Evolutionary conservation across 2,329 filamentous ascomycete genomes (phyloP).

Genomic region (Colletotrichum higginsianum): DNA sequence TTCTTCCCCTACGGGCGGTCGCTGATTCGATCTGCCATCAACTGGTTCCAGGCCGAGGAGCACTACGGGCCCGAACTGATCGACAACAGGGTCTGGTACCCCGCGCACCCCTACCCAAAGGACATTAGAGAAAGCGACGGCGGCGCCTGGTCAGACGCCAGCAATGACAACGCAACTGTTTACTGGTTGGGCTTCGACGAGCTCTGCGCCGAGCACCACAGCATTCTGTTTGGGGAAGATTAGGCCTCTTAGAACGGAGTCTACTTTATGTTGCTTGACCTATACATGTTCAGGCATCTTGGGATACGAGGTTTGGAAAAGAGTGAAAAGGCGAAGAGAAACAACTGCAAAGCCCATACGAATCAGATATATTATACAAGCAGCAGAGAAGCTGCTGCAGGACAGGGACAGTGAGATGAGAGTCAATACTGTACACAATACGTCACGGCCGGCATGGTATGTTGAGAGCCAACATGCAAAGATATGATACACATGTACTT

Average conservation of each 20-base stretch:
- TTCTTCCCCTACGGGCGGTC: constrained; percentile 54
- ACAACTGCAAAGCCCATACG: constrained; percentile 12
- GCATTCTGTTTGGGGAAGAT: constrained; percentile 40
- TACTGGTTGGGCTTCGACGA: constrained; percentile 41
- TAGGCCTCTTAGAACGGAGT: constrained; percentile 4
- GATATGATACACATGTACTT: constrained; percentile 25
- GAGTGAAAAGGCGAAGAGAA: background rate
- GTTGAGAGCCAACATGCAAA: constrained; percentile 23
- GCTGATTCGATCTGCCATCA: constrained; percentile 49
- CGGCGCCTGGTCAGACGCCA: constrained; percentile 42
- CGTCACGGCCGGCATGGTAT: constrained; percentile 34
- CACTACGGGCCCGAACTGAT: constrained; percentile 49
- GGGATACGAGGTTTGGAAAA: constrained; percentile 28
- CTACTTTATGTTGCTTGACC: background rate
- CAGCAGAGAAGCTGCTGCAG: constrained; percentile 19
- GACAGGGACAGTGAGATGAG: background rate
- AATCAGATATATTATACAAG: constrained; percentile 27
- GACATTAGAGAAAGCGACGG: constrained; percentile 35
- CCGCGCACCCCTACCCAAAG: constrained; percentile 38
- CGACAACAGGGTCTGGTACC: constrained; percentile 51
- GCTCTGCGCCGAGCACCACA: constrained; percentile 38
- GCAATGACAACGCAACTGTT: constrained; percentile 37
- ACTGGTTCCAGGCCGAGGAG: constrained; percentile 45
- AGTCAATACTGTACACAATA: constrained; percentile 7
- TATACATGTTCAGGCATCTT: constrained; percentile 24